Conservation (phyloP, 352 stramenopile species). For the Plasmopara halstedii region DNA sequence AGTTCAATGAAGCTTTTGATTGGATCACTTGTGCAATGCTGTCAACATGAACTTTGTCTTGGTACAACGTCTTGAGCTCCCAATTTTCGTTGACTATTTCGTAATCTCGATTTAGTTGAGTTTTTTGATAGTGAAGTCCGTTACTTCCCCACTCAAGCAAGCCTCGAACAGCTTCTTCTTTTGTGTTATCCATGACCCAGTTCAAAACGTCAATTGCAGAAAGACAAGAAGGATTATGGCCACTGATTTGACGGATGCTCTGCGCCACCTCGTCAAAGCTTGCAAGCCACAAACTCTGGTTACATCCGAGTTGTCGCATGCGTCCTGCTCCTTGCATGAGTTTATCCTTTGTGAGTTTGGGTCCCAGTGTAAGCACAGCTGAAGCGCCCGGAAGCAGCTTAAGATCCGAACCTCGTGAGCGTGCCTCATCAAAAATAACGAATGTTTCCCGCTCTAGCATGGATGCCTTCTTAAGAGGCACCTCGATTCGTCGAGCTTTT, state of each 20-base stretch:
- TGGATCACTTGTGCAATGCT: constrained; percentile 32
- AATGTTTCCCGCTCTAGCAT: constrained; percentile 82
- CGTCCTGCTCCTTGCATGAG: constrained; percentile 77
- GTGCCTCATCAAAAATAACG: constrained; percentile 88
- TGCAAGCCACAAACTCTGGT: constrained; percentile 64
- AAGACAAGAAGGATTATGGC: constrained; percentile 3
- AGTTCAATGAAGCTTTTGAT: constrained; percentile 3
- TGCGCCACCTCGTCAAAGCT: constrained; percentile 62
- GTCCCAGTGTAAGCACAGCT: constrained; percentile 78
- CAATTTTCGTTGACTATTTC: constrained; percentile 47
- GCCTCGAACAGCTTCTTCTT: constrained; percentile 44
- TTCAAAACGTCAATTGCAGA: constrained; percentile 52
- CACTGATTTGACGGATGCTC: constrained; percentile 23
- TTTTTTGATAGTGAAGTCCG: constrained; percentile 56
- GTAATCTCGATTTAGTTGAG: constrained; percentile 5
- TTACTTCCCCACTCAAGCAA: constrained; percentile 76
- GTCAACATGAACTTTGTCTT: constrained; percentile 10
- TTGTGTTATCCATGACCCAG: constrained; percentile 86
- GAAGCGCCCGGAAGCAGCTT: constrained; percentile 63
- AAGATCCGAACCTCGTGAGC: constrained; percentile 83
- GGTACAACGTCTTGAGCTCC: constrained; percentile 36
- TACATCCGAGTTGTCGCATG: constrained; percentile 66
- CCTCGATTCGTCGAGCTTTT: constrained; percentile 30
- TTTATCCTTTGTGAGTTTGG: constrained; percentile 83
- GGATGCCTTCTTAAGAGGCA: constrained; percentile 48